Percentiles rank a stretch among this genome's conserved stretches.
These are phyloP conservation scores for Kingdonia uniflora DNA, from an alignment of 164 flowering plant genomes.

Conservation along the genomic window DNA sequence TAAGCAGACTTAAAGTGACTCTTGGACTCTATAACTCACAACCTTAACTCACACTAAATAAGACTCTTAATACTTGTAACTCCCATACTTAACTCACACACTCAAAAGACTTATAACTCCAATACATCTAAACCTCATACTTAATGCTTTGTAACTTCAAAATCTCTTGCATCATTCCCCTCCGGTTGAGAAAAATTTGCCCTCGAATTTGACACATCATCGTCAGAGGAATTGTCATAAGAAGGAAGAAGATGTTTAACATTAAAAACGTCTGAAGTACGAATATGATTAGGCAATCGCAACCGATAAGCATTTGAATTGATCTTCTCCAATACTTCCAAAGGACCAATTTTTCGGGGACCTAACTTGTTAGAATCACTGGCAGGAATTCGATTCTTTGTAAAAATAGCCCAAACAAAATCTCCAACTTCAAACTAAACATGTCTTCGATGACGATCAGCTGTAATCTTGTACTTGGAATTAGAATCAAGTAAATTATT, in stretches of 20 bases:
- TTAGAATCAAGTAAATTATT: no score
- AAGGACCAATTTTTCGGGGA: neutral
- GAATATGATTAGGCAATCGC: neutral
- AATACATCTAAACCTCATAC: no score
- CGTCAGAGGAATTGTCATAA: neutral
- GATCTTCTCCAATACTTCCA: neutral
- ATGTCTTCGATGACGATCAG: neutral
- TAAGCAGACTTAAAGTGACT: no score
- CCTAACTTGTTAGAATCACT: neutral
- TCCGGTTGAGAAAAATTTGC: neutral
- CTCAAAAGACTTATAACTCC: no score
- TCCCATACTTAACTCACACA: no score
- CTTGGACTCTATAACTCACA: no score
- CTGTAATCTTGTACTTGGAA: neutral
- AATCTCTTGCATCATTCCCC: neutral
- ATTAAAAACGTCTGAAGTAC: neutral
- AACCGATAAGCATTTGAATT: neutral
- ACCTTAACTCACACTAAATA: no score
- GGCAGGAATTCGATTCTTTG: neutral
- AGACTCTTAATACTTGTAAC: no score
- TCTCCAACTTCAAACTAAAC: neutral
- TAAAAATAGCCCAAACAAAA: neutral
- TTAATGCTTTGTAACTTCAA: no score
- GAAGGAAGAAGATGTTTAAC: neutral
- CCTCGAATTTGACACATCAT: neutral